These are phyloP conservation scores for Trametes versicolor DNA, from an alignment of 1,284 basidiomycete genomes.

Conservation along the genomic window DNA sequence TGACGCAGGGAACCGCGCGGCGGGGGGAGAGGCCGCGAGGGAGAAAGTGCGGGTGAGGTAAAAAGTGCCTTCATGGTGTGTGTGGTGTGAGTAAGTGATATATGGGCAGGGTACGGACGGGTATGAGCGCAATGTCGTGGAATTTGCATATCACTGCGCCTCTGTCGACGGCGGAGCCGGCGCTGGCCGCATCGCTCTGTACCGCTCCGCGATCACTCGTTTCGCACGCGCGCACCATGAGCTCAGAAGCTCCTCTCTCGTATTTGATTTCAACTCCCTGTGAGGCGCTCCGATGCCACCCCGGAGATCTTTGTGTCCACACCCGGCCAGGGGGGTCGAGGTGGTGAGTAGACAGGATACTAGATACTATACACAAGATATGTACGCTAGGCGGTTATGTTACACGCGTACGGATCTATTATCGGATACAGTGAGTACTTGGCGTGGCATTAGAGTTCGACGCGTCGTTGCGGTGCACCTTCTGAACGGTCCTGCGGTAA, in stretches of 20 bases:
- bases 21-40: background rate
- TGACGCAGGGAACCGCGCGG: too few relatives aligned
- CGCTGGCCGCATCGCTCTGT: too few relatives aligned
- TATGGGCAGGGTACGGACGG: background rate
- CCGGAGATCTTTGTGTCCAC: too few relatives aligned
- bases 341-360: background rate
- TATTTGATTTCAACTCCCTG: too few relatives aligned
- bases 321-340: too few relatives aligned
- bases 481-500: background rate
- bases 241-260: too few relatives aligned
- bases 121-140: background rate
- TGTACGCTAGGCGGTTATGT: background rate
- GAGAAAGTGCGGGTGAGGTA: background rate
- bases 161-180: too few relatives aligned
- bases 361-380: background rate
- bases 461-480: background rate
- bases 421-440: background rate
- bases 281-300: too few relatives aligned
- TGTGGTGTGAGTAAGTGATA: background rate
- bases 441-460: background rate
- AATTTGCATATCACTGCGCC: too few relatives aligned
- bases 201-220: slow-evolving; percentile 3
- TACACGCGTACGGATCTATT: background rate
- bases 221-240: background rate
- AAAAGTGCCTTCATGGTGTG: background rate